Evolutionary conservation across 805 yeast species (phyloP).

Genomic region (Ogataea zsoltii): DNA sequence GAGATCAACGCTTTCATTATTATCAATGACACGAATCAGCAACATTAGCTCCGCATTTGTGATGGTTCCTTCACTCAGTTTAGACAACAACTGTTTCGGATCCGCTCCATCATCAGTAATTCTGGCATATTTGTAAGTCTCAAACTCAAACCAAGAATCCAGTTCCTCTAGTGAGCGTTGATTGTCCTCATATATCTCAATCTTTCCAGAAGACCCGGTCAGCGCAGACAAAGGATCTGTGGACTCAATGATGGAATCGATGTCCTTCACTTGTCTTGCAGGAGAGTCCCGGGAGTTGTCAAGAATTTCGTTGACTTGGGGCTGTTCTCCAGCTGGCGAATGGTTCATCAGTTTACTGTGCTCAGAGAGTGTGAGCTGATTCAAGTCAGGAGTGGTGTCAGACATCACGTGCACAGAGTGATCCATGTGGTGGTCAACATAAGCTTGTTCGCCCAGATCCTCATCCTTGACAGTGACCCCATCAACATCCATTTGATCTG

Average conservation of each 20-base stretch:
- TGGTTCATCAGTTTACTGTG: constrained; percentile 4
- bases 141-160: constrained; percentile 25
- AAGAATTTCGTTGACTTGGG: neutral
- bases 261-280: constrained; percentile 14
- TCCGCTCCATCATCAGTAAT: neutral
- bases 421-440: constrained; percentile 1
- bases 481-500: constrained; percentile 20
- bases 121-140: constrained; percentile 13
- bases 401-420: constrained; percentile 13
- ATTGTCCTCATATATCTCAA: constrained; percentile 25
- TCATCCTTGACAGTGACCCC: neutral
- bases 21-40: constrained; percentile 14
- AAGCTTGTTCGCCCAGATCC: constrained; percentile 1
- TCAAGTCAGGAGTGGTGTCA: constrained; percentile 23
- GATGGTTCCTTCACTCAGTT: constrained; percentile 17
- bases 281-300: constrained; percentile 5
- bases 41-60: constrained; percentile 13
- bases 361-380: constrained; percentile 19
- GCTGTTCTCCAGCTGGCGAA: neutral
- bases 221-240: constrained; percentile 27
- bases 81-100: constrained; percentile 8
- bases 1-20: constrained; percentile 4
- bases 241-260: constrained; percentile 21
- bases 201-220: constrained; percentile 18
- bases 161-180: constrained; percentile 11